Percentiles rank a stretch among this genome's conserved stretches.
Conservation (phyloP, 495 filamentous ascomycete genomes). For the Penicillium soppii region DNA sequence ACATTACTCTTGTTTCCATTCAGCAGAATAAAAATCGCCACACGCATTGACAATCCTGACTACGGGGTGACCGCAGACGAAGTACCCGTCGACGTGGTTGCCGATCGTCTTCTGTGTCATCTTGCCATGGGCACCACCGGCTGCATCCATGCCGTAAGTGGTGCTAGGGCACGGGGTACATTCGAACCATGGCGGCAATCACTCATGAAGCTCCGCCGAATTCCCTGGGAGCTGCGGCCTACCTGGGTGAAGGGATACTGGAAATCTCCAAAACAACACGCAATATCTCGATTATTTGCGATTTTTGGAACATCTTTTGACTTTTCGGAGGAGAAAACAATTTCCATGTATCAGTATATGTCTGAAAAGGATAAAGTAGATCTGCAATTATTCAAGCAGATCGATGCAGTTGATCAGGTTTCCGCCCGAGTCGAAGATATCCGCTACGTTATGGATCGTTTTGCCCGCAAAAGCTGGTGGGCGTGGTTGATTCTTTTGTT, state of each 20-base stretch:
- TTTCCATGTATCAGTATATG: neutral
- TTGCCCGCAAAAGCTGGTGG: neutral
- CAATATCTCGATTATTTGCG: constrained; percentile 4
- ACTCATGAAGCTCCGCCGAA: neutral
- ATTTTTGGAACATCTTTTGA: constrained; percentile 12
- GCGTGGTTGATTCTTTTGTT: neutral
- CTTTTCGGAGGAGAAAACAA: constrained; percentile 13
- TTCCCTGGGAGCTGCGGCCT: constrained; percentile 8
- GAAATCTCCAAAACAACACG: constrained; percentile 11
- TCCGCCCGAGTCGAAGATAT: neutral
- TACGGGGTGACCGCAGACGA: constrained; percentile 10
- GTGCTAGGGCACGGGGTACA: neutral
- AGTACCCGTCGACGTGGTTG: constrained; percentile 24
- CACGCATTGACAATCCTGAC: neutral
- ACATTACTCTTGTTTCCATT: neutral
- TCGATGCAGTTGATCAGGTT: neutral
- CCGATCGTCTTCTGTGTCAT: constrained; percentile 14
- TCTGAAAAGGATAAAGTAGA: neutral
- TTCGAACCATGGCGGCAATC: constrained; percentile 1
- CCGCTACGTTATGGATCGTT: neutral
- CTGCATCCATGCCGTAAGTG: constrained; percentile 16
- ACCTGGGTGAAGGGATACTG: constrained; percentile 9
- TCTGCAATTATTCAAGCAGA: neutral
- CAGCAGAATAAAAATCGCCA: neutral
- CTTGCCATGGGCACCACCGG: constrained; percentile 11